phyloP scores from a whole-genome alignment of 2,329 filamentous ascomycete species.

The Stagonosporopsis cucurbitacearum region DNA sequence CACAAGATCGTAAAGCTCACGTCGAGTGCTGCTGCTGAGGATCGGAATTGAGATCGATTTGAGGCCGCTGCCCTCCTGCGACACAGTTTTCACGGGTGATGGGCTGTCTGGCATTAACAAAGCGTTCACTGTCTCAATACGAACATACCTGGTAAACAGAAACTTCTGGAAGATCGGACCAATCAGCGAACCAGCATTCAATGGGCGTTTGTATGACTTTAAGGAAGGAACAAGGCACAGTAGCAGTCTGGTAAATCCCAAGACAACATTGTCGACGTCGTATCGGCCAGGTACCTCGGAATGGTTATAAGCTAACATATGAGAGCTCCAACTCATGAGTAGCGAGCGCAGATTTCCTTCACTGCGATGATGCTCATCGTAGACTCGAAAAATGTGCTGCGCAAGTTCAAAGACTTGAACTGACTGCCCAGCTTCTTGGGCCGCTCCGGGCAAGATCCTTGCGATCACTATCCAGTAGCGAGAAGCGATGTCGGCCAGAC shows the following conservation, averaged over 20 bases:
- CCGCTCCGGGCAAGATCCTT: constrained; percentile 36
- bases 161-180: constrained; percentile 45
- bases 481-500: constrained; percentile 36
- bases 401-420: constrained; percentile 47
- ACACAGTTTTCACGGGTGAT: background rate
- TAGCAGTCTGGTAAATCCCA: constrained; percentile 52
- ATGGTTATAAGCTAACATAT: constrained; percentile 44
- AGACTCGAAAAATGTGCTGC: constrained; percentile 43
- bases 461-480: constrained; percentile 47
- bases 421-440: constrained; percentile 33
- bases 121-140: background rate
- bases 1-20: constrained; percentile 48
- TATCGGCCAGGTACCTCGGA: constrained; percentile 46
- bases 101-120: constrained; percentile 1
- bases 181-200: constrained; percentile 40
- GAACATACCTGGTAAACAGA: constrained; percentile 41
- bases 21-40: constrained; percentile 45
- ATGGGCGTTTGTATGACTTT: constrained; percentile 49
- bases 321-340: constrained; percentile 40
- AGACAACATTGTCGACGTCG: constrained; percentile 44
- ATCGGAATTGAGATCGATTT: constrained; percentile 32
- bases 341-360: constrained; percentile 39
- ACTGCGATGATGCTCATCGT: constrained; percentile 44
- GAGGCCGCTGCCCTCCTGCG: background rate
- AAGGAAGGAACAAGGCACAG: constrained; percentile 47